A percentile compares a stretch with the other conserved stretches of the same genome.
These are phyloP conservation scores for Coemansia sp. DNA, from an alignment of 192 early-diverging fungal species.

Conservation along the genomic window DNA sequence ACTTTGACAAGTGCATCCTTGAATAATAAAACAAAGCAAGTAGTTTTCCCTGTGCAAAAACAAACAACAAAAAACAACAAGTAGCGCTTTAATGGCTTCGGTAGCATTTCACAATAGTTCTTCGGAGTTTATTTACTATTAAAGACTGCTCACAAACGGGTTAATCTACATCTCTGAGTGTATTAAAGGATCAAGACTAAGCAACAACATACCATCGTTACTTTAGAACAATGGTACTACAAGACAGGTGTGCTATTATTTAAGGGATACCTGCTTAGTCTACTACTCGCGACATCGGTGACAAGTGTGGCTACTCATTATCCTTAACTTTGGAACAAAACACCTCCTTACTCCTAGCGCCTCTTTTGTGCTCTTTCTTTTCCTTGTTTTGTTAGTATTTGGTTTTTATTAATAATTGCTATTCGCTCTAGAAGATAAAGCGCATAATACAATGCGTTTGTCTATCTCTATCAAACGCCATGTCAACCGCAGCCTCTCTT, in stretches of 20 bases:
- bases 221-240: background rate
- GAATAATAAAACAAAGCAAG: background rate
- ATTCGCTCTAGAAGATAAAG: background rate
- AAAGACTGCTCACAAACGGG: background rate
- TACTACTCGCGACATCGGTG: background rate
- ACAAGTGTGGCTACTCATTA: background rate
- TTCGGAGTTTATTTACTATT: too few species aligned
- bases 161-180: background rate
- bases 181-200: background rate
- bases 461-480: background rate
- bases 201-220: background rate
- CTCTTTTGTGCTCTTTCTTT: background rate
- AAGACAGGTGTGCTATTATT: background rate
- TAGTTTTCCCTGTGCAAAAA: too few species aligned
- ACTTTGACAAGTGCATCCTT: background rate
- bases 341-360: background rate
- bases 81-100: too few species aligned
- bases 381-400: background rate
- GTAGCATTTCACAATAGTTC: too few species aligned
- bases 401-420: background rate
- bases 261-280: background rate
- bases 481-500: background rate
- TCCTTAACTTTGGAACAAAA: background rate
- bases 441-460: background rate
- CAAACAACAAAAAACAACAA: too few species aligned